Evolutionary conservation across 2,329 filamentous ascomycete species (phyloP), one percentile per base, ranked within the genome.

Genomic region (Sclerotinia minor): DNA sequence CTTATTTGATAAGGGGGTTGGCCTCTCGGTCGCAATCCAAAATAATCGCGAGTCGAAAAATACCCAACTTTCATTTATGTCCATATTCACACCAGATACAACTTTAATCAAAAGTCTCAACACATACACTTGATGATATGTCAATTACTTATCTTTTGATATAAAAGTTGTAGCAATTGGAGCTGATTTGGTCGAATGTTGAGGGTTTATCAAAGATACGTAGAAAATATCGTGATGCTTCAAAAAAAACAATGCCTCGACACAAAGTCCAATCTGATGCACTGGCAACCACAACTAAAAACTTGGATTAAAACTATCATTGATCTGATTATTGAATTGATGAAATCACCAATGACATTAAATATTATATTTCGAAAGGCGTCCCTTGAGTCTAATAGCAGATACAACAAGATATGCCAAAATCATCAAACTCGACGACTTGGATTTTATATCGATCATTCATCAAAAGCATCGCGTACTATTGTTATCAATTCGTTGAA

Each of bases 171-270:
- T 57, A 53, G 47, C 17, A 44, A 66, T 66, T 35, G 32, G 32
- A 35, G 19, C 1, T 24, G 4, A 1, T 52, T 21, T 53, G 24
- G 54, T 61, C 21, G 24, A 52, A 15, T 60, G 24, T 21, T 52
- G 41, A 21, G 29, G n/a, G 44, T 52, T 41, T 54, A 24, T 52
- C 21, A 11, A 60, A 24, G 54, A 60, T 49, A 58, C 29, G 26
- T 59, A 24, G 29, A 60, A 66, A 66, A 60, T n/a, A 61, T 66
- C 44, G 53, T 35, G 64, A 66, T 59, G 45, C 54, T 58, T 66
- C 57, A 58, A 66, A 66, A 54, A 66, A 66, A 32, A 49, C 45
- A 50, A 60, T 41, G 45, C 47, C 26, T 38, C 41, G 2, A 29
- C 45, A 52, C 57, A 32, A 60, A 57, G 32, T 60, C 2, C 19